Percentiles rank a stretch among this genome's conserved stretches.
Conservation (phyloP, 768 basidiomycete species). For the Ramaria rubella region DNA sequence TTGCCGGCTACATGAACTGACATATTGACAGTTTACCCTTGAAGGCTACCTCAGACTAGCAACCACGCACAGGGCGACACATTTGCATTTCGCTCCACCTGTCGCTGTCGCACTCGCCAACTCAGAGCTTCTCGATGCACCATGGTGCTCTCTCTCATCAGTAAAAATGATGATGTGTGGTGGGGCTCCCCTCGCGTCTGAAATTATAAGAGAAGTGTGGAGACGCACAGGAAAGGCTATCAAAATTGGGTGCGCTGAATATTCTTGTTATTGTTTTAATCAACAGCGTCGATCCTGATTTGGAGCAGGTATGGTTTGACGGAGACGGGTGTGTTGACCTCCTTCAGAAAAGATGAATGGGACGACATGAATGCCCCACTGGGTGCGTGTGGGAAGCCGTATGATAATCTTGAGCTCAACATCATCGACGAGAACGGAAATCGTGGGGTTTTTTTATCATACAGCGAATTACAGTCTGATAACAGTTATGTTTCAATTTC, state of each 20-base stretch:
- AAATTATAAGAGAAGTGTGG: background rate
- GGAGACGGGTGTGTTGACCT: background rate
- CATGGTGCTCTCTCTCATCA: background rate
- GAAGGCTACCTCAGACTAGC: background rate
- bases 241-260: background rate
- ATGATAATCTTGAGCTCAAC: background rate
- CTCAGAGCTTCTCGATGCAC: background rate
- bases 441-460: background rate
- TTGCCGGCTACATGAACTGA: too few species aligned
- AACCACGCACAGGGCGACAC: background rate
- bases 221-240: background rate
- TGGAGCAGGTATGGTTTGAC: conserved; percentile 2
- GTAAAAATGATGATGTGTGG: background rate
- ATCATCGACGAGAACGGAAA: background rate
- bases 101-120: background rate
- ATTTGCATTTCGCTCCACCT: background rate
- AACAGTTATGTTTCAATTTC: background rate
- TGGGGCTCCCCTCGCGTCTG: conserved; percentile 2
- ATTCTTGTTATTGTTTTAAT: background rate
- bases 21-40: background rate
- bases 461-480: background rate
- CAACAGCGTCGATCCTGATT: background rate
- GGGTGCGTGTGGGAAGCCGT: background rate
- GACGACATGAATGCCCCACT: background rate
- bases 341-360: background rate